Base-by-base conservation (phyloP, 176 grass and related monocot genomes). In the Aegilops speltoides region DNA sequence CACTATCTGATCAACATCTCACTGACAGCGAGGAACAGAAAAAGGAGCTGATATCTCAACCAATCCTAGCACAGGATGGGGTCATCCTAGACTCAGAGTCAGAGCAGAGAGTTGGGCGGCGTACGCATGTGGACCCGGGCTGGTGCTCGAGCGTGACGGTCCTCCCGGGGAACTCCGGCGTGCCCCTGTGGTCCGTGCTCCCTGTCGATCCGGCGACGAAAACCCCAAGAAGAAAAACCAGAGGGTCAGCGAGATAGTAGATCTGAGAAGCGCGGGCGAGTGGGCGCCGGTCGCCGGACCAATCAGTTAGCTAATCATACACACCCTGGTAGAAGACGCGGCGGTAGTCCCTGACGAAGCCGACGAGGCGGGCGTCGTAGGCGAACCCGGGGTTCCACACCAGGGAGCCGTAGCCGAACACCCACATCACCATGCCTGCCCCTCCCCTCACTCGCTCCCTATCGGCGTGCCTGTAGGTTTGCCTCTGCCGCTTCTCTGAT, bases 291-390 rank as follows among this genome's bases (percentile, higher is more conserved):
- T n/a, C n/a, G n/a, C n/a, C n/a, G n/a, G n/a, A n/a, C n/a, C n/a
- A 6, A 19, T 19, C 50, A 54, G 48, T 17, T 17, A 10, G 7
- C 1, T 83, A 81, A 20, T 20, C 33, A 34, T 57, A 56, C 96
- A 92, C 83, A 59, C 97, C 97, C 85, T 98, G 94, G 94, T 94
- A 98, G 92, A 98, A 98, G 82, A 94, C 94, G 28, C 90, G 90
- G 79, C 89, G 89, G 87, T 96, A 91, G 83, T 90, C 90, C 73
- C 77, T 29, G 87, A 99, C 88, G 90, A 96, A 96, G 69, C 97
- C 94, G 72, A 94, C 83, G 86, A 92, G 34, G 87, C 86, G 77
- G 80, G 83, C 92, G 79, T 99, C 94, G 92, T 93, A 90, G 80
- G 77, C 81, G 85, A 99, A 99, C 9, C 97, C 92, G 3, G 94